These are phyloP conservation scores for Saccharomycopsis selenospora DNA, from an alignment of 805 yeast species.

Conservation along the genomic window DNA sequence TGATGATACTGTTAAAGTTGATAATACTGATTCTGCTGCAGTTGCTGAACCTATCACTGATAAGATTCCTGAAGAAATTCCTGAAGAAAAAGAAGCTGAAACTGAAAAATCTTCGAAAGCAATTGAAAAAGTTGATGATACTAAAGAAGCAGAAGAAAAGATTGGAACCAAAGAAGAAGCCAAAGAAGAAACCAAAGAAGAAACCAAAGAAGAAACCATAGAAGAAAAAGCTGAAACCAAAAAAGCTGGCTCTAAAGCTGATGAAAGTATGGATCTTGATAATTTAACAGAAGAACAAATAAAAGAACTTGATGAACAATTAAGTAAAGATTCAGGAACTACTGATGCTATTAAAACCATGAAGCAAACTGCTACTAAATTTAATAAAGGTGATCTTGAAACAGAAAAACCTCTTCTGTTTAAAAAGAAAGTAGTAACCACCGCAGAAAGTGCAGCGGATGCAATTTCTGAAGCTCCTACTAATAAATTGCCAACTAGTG, in stretches of 20 bases:
- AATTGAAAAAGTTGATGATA: background rate
- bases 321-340: background rate
- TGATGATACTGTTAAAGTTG: background rate
- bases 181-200: background rate
- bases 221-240: background rate
- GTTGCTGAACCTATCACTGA: background rate
- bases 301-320: background rate
- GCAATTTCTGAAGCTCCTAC: background rate
- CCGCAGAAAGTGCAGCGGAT: background rate
- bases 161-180: background rate
- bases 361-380: background rate
- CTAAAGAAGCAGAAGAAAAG: background rate
- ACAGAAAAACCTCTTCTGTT: conserved; percentile 5
- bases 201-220: background rate
- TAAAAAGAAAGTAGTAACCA: background rate
- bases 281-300: background rate
- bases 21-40: background rate
- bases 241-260: conserved; percentile 2
- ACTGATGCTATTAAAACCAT: background rate
- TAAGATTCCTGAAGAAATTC: background rate
- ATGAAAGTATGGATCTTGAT: background rate
- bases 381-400: background rate
- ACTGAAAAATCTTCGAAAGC: background rate
- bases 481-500: background rate
- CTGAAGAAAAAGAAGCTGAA: background rate